A percentile compares a stretch with the other conserved stretches of the same genome.
Evolutionary conservation across 805 yeast genomes (phyloP).

Genomic region (Ogataea thermomethanolica): DNA sequence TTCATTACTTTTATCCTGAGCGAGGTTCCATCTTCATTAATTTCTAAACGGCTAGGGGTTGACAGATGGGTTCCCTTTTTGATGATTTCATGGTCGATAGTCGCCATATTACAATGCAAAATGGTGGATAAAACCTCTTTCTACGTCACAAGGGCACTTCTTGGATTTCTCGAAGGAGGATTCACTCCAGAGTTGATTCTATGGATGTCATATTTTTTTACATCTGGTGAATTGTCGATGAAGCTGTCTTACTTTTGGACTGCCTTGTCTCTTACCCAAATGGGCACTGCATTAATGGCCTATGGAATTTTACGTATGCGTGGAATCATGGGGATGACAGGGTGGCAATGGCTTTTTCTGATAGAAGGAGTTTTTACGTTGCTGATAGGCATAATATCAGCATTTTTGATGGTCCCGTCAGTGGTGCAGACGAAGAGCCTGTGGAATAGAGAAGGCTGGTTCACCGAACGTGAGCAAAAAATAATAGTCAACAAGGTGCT

Average conservation of each 20-base stretch:
- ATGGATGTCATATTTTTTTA: conserved; percentile 18
- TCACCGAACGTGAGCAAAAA: conserved; percentile 46
- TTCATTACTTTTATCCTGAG: conserved; percentile 39
- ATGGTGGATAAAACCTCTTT: conserved; percentile 38
- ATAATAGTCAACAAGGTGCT: conserved; percentile 51
- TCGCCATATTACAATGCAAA: conserved; percentile 43
- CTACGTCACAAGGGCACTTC: conserved; percentile 37
- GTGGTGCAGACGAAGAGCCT: conserved; percentile 35
- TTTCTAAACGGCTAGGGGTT: conserved; percentile 40
- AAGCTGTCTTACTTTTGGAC: conserved; percentile 26
- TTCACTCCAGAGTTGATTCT: conserved; percentile 28
- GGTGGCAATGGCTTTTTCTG: conserved; percentile 34
- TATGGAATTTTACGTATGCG: conserved; percentile 19
- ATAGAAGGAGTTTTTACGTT: conserved; percentile 32
- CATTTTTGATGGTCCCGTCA: conserved; percentile 28
- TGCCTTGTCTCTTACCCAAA: conserved; percentile 32
- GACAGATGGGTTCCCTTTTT: conserved; percentile 35
- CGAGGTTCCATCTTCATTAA: conserved; percentile 42
- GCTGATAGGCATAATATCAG: conserved; percentile 30
- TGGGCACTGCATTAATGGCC: conserved; percentile 17
- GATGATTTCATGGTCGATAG: conserved; percentile 42
- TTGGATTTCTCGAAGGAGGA: conserved; percentile 43
- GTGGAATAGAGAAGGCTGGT: conserved; percentile 29
- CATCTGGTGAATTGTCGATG: conserved; percentile 13
- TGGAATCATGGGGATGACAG: conserved; percentile 26